phyloP scores from a whole-genome alignment of 2,329 filamentous ascomycete species.

The Massarina eburnea region DNA sequence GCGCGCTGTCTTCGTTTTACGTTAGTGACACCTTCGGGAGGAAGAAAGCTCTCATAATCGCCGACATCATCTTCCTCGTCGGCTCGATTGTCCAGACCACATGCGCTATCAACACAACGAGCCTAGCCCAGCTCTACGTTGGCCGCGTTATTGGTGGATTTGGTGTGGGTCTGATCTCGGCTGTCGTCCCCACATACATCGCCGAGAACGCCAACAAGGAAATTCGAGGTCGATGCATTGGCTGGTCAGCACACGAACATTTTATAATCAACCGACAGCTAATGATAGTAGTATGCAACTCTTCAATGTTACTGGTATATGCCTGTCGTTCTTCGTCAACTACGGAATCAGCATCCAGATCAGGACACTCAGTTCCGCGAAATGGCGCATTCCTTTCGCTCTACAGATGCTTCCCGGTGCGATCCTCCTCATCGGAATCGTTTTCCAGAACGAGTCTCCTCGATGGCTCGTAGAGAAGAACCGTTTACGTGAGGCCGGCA shows the following conservation, averaged over 20 bases:
- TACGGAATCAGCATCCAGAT: constrained; percentile 53
- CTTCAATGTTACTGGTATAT: constrained; percentile 51
- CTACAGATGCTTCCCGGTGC: constrained; percentile 56
- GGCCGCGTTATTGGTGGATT: constrained; percentile 49
- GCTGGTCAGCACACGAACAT: constrained; percentile 27
- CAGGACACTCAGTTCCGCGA: constrained; percentile 46
- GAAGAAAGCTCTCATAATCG: constrained; percentile 45
- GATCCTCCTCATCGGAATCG: constrained; percentile 52
- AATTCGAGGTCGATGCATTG: constrained; percentile 43
- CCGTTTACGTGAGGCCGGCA: constrained; percentile 47
- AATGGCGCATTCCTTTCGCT: constrained; percentile 57
- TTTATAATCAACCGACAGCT: constrained; percentile 1
- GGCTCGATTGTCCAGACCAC: constrained; percentile 46
- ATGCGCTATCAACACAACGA: constrained; percentile 37
- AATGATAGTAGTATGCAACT: constrained; percentile 33
- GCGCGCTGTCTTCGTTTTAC: constrained; percentile 47
- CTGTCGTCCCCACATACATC: constrained; percentile 49
- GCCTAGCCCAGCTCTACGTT: constrained; percentile 45
- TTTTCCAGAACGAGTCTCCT: constrained; percentile 56
- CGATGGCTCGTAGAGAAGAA: constrained; percentile 59
- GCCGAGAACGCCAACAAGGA: constrained; percentile 50
- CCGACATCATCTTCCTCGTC: constrained; percentile 47
- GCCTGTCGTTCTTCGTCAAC: constrained; percentile 56
- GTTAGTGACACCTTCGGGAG: constrained; percentile 46
- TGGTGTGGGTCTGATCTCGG: constrained; percentile 47